Evolutionary conservation across 768 basidiomycete genomes (phyloP), one percentile per base, ranked within the genome.

Genomic region (Tricholoma terreum): DNA sequence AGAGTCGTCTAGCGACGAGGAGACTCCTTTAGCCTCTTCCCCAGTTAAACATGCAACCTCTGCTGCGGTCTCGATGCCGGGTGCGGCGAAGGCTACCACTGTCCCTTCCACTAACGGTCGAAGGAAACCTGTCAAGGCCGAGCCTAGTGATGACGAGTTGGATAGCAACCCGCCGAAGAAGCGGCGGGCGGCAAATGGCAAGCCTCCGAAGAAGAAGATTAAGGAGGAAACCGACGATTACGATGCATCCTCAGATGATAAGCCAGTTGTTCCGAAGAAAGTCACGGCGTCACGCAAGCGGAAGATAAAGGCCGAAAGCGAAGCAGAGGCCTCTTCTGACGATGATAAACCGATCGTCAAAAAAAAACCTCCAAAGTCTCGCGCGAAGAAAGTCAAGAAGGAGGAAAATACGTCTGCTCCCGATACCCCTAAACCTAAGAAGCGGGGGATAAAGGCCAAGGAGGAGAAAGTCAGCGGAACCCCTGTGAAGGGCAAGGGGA

Each of bases 11-110:
- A 87, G 84, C 58, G 88, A 89, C 46, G 87, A 91, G 61, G 88
- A 90, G 55, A 76, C 75, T 15, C 88, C 87, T 52, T 79, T 90
- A 36, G 85, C 88, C 50, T 87, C 88, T 24, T 89, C 90, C 36
- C 88, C 87, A 17, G 77, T 74, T 4, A 90, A 89, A 71, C 73
- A 72, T 55, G 56, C 66, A 15, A 67, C 67, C 22, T 70, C 78
- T 42, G 69, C 73, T 45, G 68, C 73, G 4, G 69, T 74, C n/a
- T 65, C 73, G 35, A 77, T 74, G 71, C 73, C 74, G 19, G 77
- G 80, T 34, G 74, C 73, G 35, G 68, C 75, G 30, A 66, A 71
- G 51, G 71, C 75, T 24, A 75, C 77, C 17, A 74, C 77, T 2
- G 15, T 53, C 14, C 42, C 49, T 14, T 35, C 45, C 51, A 65